A percentile compares a stretch with the other conserved stretches of the same genome.
Conservation (phyloP, 805 yeast species). For the Candida suzukii region DNA sequence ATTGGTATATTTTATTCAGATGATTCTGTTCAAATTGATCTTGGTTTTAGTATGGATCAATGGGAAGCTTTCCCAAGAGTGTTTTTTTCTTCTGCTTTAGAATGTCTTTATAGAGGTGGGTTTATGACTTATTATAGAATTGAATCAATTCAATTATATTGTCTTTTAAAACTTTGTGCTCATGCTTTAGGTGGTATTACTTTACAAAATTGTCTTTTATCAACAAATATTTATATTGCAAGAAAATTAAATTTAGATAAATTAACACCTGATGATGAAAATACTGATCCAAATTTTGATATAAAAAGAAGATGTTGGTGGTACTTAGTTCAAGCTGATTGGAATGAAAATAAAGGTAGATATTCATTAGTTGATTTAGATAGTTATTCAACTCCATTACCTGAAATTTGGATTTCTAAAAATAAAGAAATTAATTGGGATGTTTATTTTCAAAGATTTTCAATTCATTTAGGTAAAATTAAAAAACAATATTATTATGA, state of each 20-base stretch:
- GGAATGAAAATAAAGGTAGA: conserved; percentile 24
- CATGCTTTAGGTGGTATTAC: conserved; percentile 24
- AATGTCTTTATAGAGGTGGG: conserved; percentile 25
- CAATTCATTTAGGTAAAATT: conserved; percentile 16
- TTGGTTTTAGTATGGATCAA: conserved; percentile 16
- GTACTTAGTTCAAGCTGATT: conserved; percentile 23
- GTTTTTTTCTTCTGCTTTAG: conserved; percentile 24
- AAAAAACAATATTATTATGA: conserved; percentile 21
- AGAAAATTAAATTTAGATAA: conserved; percentile 18
- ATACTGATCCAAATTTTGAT: conserved; percentile 4
- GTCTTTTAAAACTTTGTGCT: conserved; percentile 20
- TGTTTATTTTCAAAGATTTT: conserved; percentile 16
- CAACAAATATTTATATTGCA: conserved; percentile 12
- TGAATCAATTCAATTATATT: conserved; percentile 18
- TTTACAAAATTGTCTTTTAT: conserved; percentile 17
- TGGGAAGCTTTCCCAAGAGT: conserved; percentile 22
- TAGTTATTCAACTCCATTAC: conserved; percentile 18
- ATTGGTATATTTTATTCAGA: conserved; percentile 22
- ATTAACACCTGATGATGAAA: conserved; percentile 1
- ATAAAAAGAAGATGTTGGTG: conserved; percentile 19
- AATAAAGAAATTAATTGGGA: conserved; percentile 12
- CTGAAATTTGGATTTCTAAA: conserved; percentile 14
- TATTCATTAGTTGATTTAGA: conserved; percentile 13
- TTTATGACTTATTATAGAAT: conserved; percentile 24
- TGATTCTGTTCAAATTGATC: conserved; percentile 11